phyloP scores from a whole-genome alignment of 306 rosid genomes.

The Mucuna pruriens region DNA sequence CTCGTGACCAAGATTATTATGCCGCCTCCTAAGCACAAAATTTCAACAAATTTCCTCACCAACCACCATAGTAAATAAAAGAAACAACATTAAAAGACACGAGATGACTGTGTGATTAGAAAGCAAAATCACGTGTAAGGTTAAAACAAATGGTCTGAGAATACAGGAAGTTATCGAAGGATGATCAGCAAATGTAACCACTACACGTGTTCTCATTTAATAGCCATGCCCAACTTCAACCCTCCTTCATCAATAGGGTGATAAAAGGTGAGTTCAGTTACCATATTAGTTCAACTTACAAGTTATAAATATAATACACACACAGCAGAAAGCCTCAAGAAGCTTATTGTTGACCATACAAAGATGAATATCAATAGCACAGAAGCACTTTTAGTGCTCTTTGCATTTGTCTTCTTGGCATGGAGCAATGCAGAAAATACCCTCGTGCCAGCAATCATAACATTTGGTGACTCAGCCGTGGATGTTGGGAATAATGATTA shows the following conservation, averaged over 20 bases:
- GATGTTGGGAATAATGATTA: conserved; percentile 89
- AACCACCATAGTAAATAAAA: conserved; percentile 24
- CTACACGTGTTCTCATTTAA: conserved; percentile 47
- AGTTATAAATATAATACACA: not conserved
- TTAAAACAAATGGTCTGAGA: not conserved
- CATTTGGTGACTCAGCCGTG: conserved; percentile 87
- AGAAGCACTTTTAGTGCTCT: conserved; percentile 48
- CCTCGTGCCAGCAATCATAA: conserved; percentile 76
- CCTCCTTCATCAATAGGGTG: conserved; percentile 51
- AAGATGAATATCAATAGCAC: conserved; percentile 51
- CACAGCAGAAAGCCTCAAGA: conserved; percentile 11
- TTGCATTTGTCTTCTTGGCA: conserved; percentile 45
- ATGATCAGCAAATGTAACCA: no score
- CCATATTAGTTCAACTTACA: conserved; percentile 29
- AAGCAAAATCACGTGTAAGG: conserved; percentile 19
- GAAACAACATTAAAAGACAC: not conserved
- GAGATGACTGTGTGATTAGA: not conserved
- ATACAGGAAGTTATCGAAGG: no score
- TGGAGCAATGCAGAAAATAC: conserved; percentile 68
- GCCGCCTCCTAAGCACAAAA: conserved; percentile 14
- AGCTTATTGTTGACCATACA: conserved; percentile 1
- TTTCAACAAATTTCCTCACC: conserved; percentile 36
- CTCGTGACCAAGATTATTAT: conserved; percentile 28
- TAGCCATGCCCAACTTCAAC: conserved; percentile 49
- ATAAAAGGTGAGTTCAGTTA: conserved; percentile 27